A percentile compares a stretch with the other conserved stretches of the same genome.
Evolutionary conservation across 2,329 filamentous ascomycete species (phyloP).

Genomic region (Talaromyces marneffei): DNA sequence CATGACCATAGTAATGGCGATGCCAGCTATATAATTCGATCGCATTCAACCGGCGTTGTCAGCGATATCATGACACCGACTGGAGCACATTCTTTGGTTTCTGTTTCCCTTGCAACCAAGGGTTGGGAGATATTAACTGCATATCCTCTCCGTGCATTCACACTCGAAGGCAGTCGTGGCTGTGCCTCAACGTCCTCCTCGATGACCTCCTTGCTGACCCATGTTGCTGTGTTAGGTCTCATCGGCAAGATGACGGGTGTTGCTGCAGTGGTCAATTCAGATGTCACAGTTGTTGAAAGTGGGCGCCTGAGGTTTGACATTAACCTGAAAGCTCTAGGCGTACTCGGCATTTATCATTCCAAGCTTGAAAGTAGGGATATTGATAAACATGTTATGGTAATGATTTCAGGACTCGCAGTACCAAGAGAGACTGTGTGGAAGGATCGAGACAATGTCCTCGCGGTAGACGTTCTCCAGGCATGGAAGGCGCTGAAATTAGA

Average conservation of each 20-base stretch:
- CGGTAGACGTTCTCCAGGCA: constrained; percentile 69
- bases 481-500: constrained; percentile 69
- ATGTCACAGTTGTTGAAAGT: constrained; percentile 53
- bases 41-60: constrained; percentile 62
- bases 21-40: constrained; percentile 63
- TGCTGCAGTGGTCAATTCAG: constrained; percentile 64
- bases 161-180: constrained; percentile 25
- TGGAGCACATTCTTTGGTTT: constrained; percentile 46
- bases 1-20: constrained; percentile 17
- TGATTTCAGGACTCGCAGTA: constrained; percentile 66
- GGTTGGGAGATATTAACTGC: constrained; percentile 80
- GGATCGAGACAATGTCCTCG: constrained; percentile 53
- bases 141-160: constrained; percentile 59
- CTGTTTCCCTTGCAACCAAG: constrained; percentile 56
- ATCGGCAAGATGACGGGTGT: constrained; percentile 85
- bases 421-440: constrained; percentile 60
- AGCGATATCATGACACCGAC: constrained; percentile 35
- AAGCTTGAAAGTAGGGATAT: constrained; percentile 57
- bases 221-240: constrained; percentile 67
- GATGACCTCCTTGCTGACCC: constrained; percentile 22
- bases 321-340: constrained; percentile 72
- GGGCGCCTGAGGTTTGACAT: constrained; percentile 61
- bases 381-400: constrained; percentile 63
- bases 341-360: constrained; percentile 67
- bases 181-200: constrained; percentile 19